Conservation (phyloP, 1,139 yeast genomes). For the Hansenula sp. region DNA sequence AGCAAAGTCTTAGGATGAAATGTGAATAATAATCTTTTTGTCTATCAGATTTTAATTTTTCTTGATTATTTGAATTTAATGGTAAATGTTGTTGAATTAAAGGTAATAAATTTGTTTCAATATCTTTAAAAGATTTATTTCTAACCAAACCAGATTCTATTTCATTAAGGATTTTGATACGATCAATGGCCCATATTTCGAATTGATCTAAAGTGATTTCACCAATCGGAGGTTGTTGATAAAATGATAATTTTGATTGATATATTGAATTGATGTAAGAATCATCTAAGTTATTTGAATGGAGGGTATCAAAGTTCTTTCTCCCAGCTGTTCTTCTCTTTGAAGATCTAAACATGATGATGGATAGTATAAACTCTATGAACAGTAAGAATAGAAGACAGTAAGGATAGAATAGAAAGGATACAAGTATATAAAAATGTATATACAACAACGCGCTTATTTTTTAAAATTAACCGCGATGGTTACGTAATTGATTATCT, state of each 20-base stretch:
- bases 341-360: conserved; percentile 64
- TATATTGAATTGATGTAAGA: conserved; percentile 25
- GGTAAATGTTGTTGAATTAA: conserved; percentile 64
- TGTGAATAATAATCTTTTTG: conserved; percentile 91
- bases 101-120: conserved; percentile 62
- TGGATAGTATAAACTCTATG: not conserved
- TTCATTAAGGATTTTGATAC: conserved; percentile 78
- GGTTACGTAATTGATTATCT: not conserved
- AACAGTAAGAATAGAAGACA: too few relatives aligned
- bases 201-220: conserved; percentile 91
- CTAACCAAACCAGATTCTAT: conserved; percentile 73
- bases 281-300: conserved; percentile 16
- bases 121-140: conserved; percentile 60
- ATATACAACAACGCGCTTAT: not conserved
- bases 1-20: conserved; percentile 79
- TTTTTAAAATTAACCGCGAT: not conserved
- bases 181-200: conserved; percentile 92
- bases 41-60: conserved; percentile 46
- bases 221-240: conserved; percentile 68
- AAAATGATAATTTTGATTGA: conserved; percentile 39
- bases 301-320: conserved; percentile 50
- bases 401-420: too few relatives aligned
- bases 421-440: too few relatives aligned
- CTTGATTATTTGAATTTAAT: conserved; percentile 32
- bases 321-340: conserved; percentile 76